phyloP scores from a whole-genome alignment of 202 grass and related monocot genomes.

The Zoysia matrella region DNA sequence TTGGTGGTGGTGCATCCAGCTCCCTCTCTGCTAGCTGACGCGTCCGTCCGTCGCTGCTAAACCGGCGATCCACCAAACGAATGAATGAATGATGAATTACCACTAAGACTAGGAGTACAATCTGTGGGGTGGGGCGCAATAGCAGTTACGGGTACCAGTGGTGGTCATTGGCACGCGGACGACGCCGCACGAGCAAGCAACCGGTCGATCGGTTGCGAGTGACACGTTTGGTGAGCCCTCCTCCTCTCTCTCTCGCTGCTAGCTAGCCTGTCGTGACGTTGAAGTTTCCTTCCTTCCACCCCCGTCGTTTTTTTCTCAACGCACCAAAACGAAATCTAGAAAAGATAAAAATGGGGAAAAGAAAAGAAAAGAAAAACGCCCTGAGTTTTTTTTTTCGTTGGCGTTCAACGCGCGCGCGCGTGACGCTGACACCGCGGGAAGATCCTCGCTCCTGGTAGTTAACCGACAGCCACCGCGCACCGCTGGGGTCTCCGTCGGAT shows the following conservation, averaged over 20 bases:
- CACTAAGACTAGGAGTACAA: too few relatives aligned
- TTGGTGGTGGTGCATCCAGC: too few relatives aligned
- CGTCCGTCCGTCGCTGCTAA: too few relatives aligned
- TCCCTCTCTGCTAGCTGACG: too few relatives aligned
- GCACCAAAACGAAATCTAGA: background rate
- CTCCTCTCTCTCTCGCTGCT: constrained; percentile 57
- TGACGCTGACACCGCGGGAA: too few relatives aligned
- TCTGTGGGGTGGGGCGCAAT: too few relatives aligned
- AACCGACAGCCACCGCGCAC: background rate
- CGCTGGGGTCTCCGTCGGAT: too few relatives aligned
- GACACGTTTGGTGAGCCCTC: constrained; percentile 50
- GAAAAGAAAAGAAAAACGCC: too few relatives aligned
- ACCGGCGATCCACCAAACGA: too few relatives aligned
- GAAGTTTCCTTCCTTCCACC: constrained; percentile 54
- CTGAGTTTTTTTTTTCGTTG: background rate
- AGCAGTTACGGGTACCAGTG: background rate
- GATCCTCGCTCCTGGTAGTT: background rate
- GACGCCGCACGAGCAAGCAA: constrained; percentile 4
- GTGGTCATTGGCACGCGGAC: constrained; percentile 17
- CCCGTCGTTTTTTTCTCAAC: background rate
- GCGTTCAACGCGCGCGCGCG: background rate
- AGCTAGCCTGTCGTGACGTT: constrained; percentile 93
- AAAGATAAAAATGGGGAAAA: too few relatives aligned
- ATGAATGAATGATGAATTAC: too few relatives aligned
- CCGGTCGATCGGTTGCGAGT: background rate